Conservation (phyloP, 2,329 filamentous ascomycete genomes). For the Colletotrichum cordylinicola region DNA sequence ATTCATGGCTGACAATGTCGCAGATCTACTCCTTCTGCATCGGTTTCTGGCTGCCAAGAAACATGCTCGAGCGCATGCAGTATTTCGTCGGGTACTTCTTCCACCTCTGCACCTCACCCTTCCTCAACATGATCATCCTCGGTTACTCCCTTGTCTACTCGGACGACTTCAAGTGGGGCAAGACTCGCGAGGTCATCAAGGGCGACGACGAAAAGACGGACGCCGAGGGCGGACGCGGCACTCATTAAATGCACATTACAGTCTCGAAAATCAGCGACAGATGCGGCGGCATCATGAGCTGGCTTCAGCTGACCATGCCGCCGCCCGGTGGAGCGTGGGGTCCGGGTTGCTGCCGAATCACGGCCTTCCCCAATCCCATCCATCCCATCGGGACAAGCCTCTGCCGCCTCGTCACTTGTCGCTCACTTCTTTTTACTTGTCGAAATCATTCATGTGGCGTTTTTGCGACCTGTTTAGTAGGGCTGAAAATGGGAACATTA, state of each 20-base stretch:
- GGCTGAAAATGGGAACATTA: constrained; percentile 12
- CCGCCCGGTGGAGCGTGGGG: not conserved
- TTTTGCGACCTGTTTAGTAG: not conserved
- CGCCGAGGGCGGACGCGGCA: constrained; percentile 25
- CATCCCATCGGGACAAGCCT: not conserved
- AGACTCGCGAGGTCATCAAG: constrained; percentile 44
- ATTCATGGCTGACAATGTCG: not conserved
- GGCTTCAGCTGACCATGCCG: not conserved
- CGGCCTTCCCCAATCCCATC: not conserved
- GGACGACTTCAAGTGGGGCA: constrained; percentile 53
- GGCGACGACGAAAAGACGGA: constrained; percentile 27
- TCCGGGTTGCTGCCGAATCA: not conserved
- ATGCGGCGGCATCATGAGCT: not conserved
- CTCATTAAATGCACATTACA: constrained; percentile 10
- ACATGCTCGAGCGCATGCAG: constrained; percentile 40
- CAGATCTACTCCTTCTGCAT: constrained; percentile 47
- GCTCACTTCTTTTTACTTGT: not conserved
- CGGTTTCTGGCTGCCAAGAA: constrained; percentile 46
- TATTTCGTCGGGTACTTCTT: constrained; percentile 44
- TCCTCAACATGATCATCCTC: constrained; percentile 48
- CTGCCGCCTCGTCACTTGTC: not conserved
- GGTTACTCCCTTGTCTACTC: constrained; percentile 46
- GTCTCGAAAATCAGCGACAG: constrained; percentile 21
- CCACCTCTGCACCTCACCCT: constrained; percentile 42
- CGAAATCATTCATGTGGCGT: constrained; percentile 15